These are phyloP conservation scores for Abrus precatorius DNA, from an alignment of 306 rosid genomes.

Conservation along the genomic window DNA sequence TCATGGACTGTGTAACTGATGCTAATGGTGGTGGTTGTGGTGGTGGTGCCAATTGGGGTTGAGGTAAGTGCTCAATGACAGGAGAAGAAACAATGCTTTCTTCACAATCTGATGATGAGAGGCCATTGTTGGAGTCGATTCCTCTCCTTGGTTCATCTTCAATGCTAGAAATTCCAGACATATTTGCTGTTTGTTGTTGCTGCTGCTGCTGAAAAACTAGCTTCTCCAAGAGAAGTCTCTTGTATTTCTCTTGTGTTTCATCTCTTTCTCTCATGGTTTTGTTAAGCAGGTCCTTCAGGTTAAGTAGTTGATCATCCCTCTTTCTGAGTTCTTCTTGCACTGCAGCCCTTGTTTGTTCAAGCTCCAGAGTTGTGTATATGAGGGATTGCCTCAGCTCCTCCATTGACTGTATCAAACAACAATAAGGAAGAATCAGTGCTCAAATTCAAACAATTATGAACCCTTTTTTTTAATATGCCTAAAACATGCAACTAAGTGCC, in stretches of 20 bases:
- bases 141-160: conserved; percentile 91
- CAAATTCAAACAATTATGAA: conserved; percentile 38
- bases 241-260: conserved; percentile 80
- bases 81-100: conserved; percentile 99
- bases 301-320: conserved; percentile 77
- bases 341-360: conserved; percentile 76
- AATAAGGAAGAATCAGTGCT: conserved; percentile 34
- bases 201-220: conserved; percentile 63
- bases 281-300: conserved; percentile 74
- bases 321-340: conserved; percentile 85
- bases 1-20: conserved; percentile 36
- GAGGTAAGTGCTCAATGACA: conserved; percentile 63
- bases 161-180: conserved; percentile 91
- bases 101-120: conserved; percentile 92
- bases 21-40: conserved; percentile 16
- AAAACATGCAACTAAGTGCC: neutral
- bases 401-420: conserved; percentile 62
- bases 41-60: conserved; percentile 52
- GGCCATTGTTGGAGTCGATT: conserved; percentile 80
- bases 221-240: conserved; percentile 69
- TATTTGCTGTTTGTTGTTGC: conserved; percentile 62
- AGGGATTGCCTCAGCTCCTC: conserved; percentile 84
- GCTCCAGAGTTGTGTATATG: conserved; percentile 74
- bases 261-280: conserved; percentile 82
- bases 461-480: conserved; percentile 27